These are phyloP conservation scores for Tolypocladium nubicola DNA, from an alignment of 2,329 filamentous ascomycete species.

Conservation along the genomic window DNA sequence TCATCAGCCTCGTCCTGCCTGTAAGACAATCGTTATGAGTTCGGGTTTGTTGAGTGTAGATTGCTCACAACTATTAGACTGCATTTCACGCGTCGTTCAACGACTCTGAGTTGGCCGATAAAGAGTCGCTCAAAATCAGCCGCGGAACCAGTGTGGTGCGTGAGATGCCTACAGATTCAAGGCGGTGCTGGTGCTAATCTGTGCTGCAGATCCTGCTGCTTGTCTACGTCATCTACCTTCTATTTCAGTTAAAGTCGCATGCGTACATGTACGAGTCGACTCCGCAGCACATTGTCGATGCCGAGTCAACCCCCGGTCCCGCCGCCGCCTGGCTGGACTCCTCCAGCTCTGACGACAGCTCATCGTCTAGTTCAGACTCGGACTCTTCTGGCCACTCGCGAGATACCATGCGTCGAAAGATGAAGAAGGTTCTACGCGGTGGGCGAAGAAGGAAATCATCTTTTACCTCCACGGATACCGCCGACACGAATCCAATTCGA, in stretches of 20 bases:
- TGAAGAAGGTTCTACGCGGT: constrained; percentile 64
- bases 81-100: constrained; percentile 86
- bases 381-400: constrained; percentile 46
- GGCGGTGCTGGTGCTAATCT: neutral
- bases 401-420: constrained; percentile 60
- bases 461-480: constrained; percentile 53
- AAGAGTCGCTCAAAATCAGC: constrained; percentile 69
- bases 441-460: constrained; percentile 70
- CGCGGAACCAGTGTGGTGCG: constrained; percentile 77
- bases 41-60: neutral
- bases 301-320: constrained; percentile 78
- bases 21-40: constrained; percentile 30
- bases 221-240: constrained; percentile 72
- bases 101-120: constrained; percentile 50
- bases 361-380: constrained; percentile 58
- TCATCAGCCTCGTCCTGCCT: constrained; percentile 78
- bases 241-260: constrained; percentile 89
- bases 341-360: constrained; percentile 45
- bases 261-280: constrained; percentile 88
- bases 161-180: constrained; percentile 6
- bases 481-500: constrained; percentile 19
- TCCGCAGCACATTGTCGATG: constrained; percentile 85
- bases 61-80: constrained; percentile 46
- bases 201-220: constrained; percentile 56
- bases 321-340: constrained; percentile 73